phyloP scores from a whole-genome alignment of 179 eudicot genomes.

The Heliamphora pulchella region DNA sequence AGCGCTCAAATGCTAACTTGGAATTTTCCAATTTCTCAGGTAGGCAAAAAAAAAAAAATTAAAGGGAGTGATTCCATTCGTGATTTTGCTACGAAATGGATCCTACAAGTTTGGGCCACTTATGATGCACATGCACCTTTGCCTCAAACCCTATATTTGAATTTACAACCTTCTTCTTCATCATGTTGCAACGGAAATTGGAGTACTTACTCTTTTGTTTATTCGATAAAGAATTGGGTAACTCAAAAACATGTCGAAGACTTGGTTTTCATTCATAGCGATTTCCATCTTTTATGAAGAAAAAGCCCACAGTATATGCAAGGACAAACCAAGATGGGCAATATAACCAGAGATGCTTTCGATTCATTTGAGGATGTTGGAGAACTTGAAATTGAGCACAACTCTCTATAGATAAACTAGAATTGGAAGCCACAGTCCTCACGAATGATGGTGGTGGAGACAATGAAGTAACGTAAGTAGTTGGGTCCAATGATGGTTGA shows the following conservation, averaged over 20 bases:
- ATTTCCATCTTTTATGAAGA: slow-evolving; percentile 8
- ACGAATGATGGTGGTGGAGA: too few relatives aligned
- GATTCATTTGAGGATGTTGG: too few relatives aligned
- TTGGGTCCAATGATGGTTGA: too few relatives aligned
- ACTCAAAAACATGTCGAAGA: not conserved
- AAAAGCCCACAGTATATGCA: not conserved
- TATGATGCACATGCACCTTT: not conserved
- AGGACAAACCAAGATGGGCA: slow-evolving; percentile 10
- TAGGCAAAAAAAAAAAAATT: not conserved
- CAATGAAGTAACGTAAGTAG: too few relatives aligned
- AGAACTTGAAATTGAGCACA: too few relatives aligned
- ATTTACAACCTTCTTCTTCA: not conserved
- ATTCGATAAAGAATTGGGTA: slow-evolving; percentile 10
- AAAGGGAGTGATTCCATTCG: not conserved
- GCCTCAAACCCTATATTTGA: not conserved
- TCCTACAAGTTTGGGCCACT: not conserved
- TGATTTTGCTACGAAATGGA: not conserved
- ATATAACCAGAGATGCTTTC: not conserved
- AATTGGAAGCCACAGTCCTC: too few relatives aligned
- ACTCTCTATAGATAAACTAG: too few relatives aligned
- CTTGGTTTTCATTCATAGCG: slow-evolving; percentile 11
- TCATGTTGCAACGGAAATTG: not conserved
- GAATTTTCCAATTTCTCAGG: not conserved
- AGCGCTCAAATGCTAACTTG: not conserved
- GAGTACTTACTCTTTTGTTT: slow-evolving; percentile 11